A percentile compares a stretch with the other conserved stretches of the same genome.
Evolutionary conservation across 805 yeast genomes (phyloP).

Genomic region (Kluyveromyces lactis): DNA sequence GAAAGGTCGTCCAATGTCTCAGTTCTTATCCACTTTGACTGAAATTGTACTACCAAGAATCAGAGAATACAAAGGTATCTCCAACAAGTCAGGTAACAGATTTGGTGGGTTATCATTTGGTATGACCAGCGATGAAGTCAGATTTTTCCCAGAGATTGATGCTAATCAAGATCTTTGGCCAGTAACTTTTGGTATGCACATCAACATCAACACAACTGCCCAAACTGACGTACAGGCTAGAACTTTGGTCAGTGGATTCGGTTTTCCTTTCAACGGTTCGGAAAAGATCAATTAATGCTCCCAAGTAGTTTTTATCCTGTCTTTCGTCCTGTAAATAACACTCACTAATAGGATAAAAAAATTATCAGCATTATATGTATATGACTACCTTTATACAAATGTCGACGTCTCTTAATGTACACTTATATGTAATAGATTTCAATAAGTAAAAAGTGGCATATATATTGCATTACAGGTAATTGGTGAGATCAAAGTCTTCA

Average conservation of each 20-base stretch:
- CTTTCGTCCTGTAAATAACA: not conserved
- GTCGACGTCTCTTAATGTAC: not conserved
- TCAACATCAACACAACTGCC: constrained; percentile 80
- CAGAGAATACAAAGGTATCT: constrained; percentile 76
- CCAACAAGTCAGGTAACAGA: constrained; percentile 70
- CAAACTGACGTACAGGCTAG: constrained; percentile 88
- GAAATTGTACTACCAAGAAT: constrained; percentile 92
- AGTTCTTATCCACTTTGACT: constrained; percentile 76
- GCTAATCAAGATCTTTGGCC: constrained; percentile 87
- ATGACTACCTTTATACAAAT: no score
- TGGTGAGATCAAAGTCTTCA: no score
- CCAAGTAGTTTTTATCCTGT: no score
- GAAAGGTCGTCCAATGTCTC: constrained; percentile 73
- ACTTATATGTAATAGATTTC: not conserved
- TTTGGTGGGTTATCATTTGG: constrained; percentile 85
- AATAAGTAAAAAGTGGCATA: no score
- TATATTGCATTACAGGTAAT: no score
- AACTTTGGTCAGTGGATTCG: constrained; percentile 70
- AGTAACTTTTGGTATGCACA: constrained; percentile 73
- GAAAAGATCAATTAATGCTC: constrained; percentile 1
- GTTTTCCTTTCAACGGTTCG: constrained; percentile 59
- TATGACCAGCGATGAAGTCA: constrained; percentile 64
- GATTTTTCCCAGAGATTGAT: constrained; percentile 88
- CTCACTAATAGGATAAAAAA: not conserved
- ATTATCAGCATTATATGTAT: not conserved